Base-by-base conservation (phyloP, 495 filamentous ascomycete genomes). In the Amniculicola lignicola region DNA sequence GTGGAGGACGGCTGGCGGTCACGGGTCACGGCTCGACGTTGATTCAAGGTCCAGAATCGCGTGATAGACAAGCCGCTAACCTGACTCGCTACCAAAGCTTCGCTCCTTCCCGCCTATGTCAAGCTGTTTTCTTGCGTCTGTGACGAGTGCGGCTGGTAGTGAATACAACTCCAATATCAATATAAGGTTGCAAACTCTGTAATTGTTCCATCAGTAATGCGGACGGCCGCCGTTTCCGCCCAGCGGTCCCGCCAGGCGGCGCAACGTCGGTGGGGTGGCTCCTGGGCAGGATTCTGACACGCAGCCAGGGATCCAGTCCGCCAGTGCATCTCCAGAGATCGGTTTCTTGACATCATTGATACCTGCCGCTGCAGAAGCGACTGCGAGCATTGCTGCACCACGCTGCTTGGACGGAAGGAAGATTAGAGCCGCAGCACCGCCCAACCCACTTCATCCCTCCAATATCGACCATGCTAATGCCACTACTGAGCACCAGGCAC, bases 391-490 rank as follows among this genome's bases (percentile, higher is more conserved):
- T 40, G 9, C 6, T 25, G 22, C 21, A 33, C 14, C 14, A 38
- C 16, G n/a, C 19, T 25, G 7, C 7, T 12, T 24, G 21, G 16
- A n/a, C 47, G 33, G 47, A 35, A 24, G 47, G 35, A 51, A 51
- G 21, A 51, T 51, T 31, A 38, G 47, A 35, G 40, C 42, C 48
- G n/a, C 9, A 41, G n/a, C 18, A 24, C 39, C 37, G 28, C 15
- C 6, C 25, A 54, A 54, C 38, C 37, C 29, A 44, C 36, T 55
- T 47, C 41, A 55, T 37, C 51, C 51, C 28, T 31, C 22, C 10
- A 36, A 35, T 38, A 15, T 16, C 38, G 29, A n/a, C 48, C 9
- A 51, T 46, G 43, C 40, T 43, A 23, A 24, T 16, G 23, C 22
- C 19, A 5, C 44, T 22, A 10, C n/a, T 29, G 27, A 19, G 44